These are phyloP conservation scores for Aspergillus candidus DNA, from an alignment of 2,329 filamentous ascomycete genomes.

Conservation along the genomic window DNA sequence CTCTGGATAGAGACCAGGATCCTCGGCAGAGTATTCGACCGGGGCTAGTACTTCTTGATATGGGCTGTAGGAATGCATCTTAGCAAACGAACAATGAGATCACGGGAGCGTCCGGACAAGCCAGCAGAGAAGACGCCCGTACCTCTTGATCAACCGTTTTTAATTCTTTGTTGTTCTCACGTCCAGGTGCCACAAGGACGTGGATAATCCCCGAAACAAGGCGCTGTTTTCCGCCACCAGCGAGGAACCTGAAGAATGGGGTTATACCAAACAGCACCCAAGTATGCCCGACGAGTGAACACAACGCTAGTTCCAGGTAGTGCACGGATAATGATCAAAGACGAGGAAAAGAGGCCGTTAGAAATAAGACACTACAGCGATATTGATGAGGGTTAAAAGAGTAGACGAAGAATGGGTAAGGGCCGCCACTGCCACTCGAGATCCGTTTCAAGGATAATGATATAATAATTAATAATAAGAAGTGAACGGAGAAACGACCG, in stretches of 20 bases:
- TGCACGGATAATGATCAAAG: too few species aligned
- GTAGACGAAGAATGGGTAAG: too few species aligned
- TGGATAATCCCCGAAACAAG: slow-evolving; percentile 2
- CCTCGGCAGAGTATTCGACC: too few species aligned
- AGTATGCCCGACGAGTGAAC: not conserved
- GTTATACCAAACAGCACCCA: not conserved
- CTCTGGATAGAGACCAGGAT: not conserved
- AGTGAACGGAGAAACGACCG: too few species aligned
- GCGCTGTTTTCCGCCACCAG: slow-evolving; percentile 5
- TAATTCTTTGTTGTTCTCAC: slow-evolving; percentile 1
- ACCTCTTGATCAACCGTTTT: not conserved
- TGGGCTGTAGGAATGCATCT: not conserved
- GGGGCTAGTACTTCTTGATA: too few species aligned
- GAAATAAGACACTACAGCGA: too few species aligned
- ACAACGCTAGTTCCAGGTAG: too few species aligned
- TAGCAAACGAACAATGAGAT: not conserved
- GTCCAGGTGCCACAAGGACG: slow-evolving; percentile 1
- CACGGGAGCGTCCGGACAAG: not conserved
- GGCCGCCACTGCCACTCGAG: too few species aligned
- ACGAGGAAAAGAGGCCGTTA: too few species aligned
- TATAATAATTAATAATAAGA: too few species aligned
- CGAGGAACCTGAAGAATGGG: slow-evolving; percentile 1
- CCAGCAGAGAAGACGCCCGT: not conserved
- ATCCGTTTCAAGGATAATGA: too few species aligned
- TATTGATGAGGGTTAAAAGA: too few species aligned